These are phyloP conservation scores for Naganishia liquefaciens DNA, from an alignment of 1,284 basidiomycete genomes.

Conservation along the genomic window DNA sequence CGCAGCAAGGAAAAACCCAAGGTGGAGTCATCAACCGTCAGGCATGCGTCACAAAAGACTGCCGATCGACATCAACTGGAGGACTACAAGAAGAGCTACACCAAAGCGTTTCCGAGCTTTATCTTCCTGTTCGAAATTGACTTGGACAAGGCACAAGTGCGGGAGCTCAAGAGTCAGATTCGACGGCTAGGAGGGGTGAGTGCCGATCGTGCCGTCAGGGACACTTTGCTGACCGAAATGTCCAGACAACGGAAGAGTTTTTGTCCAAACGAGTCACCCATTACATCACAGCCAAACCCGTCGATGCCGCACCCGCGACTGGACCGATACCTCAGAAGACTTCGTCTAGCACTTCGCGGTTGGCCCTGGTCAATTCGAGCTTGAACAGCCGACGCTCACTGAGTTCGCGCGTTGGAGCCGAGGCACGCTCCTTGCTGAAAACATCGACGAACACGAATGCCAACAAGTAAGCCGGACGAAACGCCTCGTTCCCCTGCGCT, in stretches of 20 bases:
- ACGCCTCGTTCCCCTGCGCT: neutral
- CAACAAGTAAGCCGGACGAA: conserved; percentile 3
- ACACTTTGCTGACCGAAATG: neutral
- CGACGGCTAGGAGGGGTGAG: conserved; percentile 74
- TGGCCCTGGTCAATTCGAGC: conserved; percentile 45
- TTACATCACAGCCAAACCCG: conserved; percentile 64
- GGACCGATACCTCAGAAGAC: conserved; percentile 45
- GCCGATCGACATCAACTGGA: conserved; percentile 55
- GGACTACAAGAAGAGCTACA: conserved; percentile 81
- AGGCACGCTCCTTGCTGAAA: conserved; percentile 42
- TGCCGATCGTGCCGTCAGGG: conserved; percentile 36
- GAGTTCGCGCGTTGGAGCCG: conserved; percentile 37
- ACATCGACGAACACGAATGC: conserved; percentile 2
- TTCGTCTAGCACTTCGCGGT: conserved; percentile 46
- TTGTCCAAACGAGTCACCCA: conserved; percentile 84
- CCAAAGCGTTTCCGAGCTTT: conserved; percentile 76
- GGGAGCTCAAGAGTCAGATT: conserved; percentile 51
- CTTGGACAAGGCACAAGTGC: conserved; percentile 49
- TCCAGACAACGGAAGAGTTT: conserved; percentile 76
- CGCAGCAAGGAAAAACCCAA: conserved; percentile 6
- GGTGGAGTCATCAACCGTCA: neutral
- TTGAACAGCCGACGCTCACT: conserved; percentile 33
- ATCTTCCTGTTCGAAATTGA: conserved; percentile 82
- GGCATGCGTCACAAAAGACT: conserved; percentile 7
- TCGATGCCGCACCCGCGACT: conserved; percentile 55